Conservation (phyloP, 805 yeast genomes). For the Hyphopichia homilentoma region DNA sequence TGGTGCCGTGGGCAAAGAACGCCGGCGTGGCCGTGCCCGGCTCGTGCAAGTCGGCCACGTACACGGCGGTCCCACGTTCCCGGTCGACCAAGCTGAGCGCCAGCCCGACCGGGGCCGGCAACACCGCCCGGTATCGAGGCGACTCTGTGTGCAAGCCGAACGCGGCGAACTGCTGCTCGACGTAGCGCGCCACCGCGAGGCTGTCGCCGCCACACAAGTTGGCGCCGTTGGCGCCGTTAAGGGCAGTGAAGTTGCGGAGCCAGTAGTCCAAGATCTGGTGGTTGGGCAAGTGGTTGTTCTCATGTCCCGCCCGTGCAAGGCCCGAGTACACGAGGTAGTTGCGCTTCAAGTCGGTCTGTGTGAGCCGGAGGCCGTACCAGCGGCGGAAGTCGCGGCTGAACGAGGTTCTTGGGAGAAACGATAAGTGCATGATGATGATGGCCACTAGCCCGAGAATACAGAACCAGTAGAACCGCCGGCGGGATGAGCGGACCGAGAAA, state of each 20-base stretch:
- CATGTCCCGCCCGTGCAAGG: too few species aligned
- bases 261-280: too few species aligned
- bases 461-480: slow-evolving; percentile 46
- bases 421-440: slow-evolving; percentile 54
- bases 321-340: slow-evolving; percentile 42
- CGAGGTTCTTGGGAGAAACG: slow-evolving; percentile 82
- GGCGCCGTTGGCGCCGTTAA: slow-evolving; percentile 16
- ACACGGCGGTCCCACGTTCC: slow-evolving; percentile 21
- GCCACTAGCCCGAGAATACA: slow-evolving; percentile 48
- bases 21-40: slow-evolving; percentile 26
- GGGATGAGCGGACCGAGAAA: too few species aligned
- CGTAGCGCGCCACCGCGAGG: slow-evolving; percentile 18
- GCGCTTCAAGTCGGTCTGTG: slow-evolving; percentile 69
- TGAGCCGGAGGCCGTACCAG: slow-evolving; percentile 60
- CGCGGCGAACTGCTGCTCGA: slow-evolving; percentile 22
- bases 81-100: slow-evolving; percentile 20
- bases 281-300: too few species aligned
- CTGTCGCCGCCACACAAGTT: slow-evolving; percentile 25
- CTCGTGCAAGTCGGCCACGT: slow-evolving; percentile 23
- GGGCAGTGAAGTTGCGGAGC: slow-evolving; percentile 22
- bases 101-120: slow-evolving; percentile 24
- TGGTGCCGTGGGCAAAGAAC: slow-evolving; percentile 21
- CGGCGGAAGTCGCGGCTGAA: slow-evolving; percentile 76
- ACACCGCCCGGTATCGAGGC: slow-evolving; percentile 10
- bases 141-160: slow-evolving; percentile 22